Evolutionary conservation across 768 basidiomycete species (phyloP).

Genomic region (Glaciozyma martinii): DNA sequence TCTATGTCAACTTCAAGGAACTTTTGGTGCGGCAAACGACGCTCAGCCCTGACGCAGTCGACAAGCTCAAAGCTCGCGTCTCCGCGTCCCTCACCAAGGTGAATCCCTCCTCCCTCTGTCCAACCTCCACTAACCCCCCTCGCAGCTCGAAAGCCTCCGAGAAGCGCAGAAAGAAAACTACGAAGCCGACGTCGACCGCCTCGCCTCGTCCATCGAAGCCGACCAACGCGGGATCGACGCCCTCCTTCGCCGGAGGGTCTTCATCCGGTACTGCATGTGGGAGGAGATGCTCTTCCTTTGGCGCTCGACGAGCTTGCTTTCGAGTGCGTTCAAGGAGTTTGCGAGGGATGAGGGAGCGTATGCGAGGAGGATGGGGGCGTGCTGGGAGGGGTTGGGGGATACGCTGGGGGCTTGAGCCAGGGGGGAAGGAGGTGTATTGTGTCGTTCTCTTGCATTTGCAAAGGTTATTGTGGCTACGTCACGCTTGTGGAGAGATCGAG

Average conservation of each 20-base stretch:
- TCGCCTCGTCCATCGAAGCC: slow-evolving; percentile 63
- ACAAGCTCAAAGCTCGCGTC: slow-evolving; percentile 75
- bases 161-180: background rate
- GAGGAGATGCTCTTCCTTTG: slow-evolving; percentile 7
- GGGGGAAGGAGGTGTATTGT: background rate
- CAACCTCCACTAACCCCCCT: too few species aligned
- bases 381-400: background rate
- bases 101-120: background rate
- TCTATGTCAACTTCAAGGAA: slow-evolving; percentile 29
- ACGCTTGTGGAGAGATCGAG: too few species aligned
- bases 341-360: background rate
- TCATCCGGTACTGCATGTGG: slow-evolving; percentile 50
- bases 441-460: background rate
- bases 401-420: background rate
- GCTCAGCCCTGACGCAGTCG: slow-evolving; percentile 78
- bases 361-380: background rate
- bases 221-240: slow-evolving; percentile 73
- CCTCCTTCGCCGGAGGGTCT: slow-evolving; percentile 67
- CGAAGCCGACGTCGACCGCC: slow-evolving; percentile 58
- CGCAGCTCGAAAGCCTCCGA: slow-evolving; percentile 9
- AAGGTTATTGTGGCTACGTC: too few species aligned
- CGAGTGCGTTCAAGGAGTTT: background rate
- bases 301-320: background rate
- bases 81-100: slow-evolving; percentile 66
- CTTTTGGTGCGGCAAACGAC: slow-evolving; percentile 53